These are phyloP conservation scores for Fusarium sp. DNA, from an alignment of 2,329 filamentous ascomycete species.

Conservation along the genomic window DNA sequence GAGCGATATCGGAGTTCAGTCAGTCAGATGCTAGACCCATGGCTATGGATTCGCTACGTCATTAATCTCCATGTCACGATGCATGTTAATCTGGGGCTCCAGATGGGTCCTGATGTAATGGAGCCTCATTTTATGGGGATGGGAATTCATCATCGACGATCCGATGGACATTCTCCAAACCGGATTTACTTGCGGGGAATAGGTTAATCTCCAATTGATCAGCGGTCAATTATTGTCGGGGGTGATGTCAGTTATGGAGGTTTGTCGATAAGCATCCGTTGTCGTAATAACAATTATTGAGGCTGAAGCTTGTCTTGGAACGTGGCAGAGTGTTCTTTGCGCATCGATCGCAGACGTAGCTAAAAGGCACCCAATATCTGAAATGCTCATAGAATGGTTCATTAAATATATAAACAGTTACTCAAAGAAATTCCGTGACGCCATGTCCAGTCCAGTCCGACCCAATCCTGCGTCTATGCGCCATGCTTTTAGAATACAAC, in stretches of 20 bases:
- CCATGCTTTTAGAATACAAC: slow-evolving; percentile 31
- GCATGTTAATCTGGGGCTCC: slow-evolving; percentile 20
- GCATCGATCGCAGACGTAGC: too few species aligned
- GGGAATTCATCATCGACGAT: slow-evolving; percentile 27
- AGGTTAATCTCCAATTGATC: slow-evolving; percentile 6
- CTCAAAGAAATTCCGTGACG: slow-evolving; percentile 21
- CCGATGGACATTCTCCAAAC: slow-evolving; percentile 10
- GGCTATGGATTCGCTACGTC: slow-evolving; percentile 2
- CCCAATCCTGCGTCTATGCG: slow-evolving; percentile 19
- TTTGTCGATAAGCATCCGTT: too few species aligned
- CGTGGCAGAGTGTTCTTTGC: too few species aligned
- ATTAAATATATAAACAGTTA: slow-evolving; percentile 17
- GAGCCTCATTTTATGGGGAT: slow-evolving; percentile 33
- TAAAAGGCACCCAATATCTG: background rate
- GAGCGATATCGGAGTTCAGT: too few species aligned
- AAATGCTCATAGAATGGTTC: slow-evolving; percentile 10
- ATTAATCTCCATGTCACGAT: slow-evolving; percentile 7
- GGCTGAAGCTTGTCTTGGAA: too few species aligned
- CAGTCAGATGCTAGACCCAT: background rate
- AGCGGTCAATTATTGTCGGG: background rate
- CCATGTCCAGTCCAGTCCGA: slow-evolving; percentile 11
- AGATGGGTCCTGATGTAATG: slow-evolving; percentile 33
- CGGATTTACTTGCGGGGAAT: slow-evolving; percentile 18
- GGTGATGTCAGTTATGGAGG: too few species aligned
- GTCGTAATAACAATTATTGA: too few species aligned